Evolutionary conservation across 805 yeast species (phyloP), one percentile per base, ranked within the genome.

Genomic region (Saturnispora halmiae): DNA sequence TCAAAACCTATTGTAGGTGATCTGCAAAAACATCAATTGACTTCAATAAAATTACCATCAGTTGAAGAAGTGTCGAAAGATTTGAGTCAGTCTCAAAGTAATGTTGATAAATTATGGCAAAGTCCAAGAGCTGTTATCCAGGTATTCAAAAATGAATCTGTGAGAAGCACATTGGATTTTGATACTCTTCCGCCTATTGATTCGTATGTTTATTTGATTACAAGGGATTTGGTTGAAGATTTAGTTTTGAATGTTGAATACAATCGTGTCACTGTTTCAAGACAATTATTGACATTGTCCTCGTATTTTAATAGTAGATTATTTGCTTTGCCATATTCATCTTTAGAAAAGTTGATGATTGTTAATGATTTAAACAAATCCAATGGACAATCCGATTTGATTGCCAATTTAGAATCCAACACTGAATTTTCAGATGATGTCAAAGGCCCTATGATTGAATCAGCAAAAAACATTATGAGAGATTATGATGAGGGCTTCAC

Each of bases 211-310:
- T 77, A 81, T 1, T 63, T 84, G 41, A 56, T 90, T 20, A 67
- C 87, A 49, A 75, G 84, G 47, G 97, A 92, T 55, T 64, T 84
- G 26, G 67, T 79, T 27, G 71, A 73, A 37, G 96, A 90, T 59
- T 63, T 83, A 25, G 73, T 88, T 40, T 77, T 81, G 45, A 77
- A 81, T 50, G 64, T 90, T 65, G 94, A 88, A 49, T 92, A 85
- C 67, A 92, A 92, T 63, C 79, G 95, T 54, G 76, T 75, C 34
- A 92, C 84, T 48, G 94, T 85, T 8, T 79, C 95, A 0, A 77
- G 83, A 47, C 96, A 87, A 58, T 71, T 92, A 33, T 70, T 85
- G 24, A 74, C 79, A 6, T 61, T 92, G 41, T 87, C 82, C 52
- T 58, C 74, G 40, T 88, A 77, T 52, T 87, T 87, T 65, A 70